Evolutionary conservation across 2,329 filamentous ascomycete genomes (phyloP).

Genomic region (Sporothrix brunneoviolacea): DNA sequence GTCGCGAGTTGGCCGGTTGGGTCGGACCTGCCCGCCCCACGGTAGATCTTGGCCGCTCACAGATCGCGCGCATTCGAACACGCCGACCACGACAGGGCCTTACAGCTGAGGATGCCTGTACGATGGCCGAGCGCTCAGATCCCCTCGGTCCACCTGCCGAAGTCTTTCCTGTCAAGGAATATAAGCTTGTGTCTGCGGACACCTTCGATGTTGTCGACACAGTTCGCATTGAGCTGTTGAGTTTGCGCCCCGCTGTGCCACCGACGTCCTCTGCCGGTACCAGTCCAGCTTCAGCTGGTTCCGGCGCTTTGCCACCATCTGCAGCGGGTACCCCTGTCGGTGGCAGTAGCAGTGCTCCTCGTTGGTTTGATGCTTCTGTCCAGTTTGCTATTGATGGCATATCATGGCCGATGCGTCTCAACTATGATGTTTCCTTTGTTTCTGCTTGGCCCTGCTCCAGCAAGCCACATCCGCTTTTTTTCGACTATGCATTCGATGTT

Average conservation of each 20-base stretch:
- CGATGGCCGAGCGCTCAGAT: slow-evolving; percentile 61
- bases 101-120: slow-evolving; percentile 52
- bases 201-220: slow-evolving; percentile 59
- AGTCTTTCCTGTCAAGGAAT: slow-evolving; percentile 60
- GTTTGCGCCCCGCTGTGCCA: slow-evolving; percentile 36
- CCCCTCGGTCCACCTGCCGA: slow-evolving; percentile 59
- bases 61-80: slow-evolving; percentile 63
- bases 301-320: slow-evolving; percentile 3
- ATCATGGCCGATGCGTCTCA: slow-evolving; percentile 57
- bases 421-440: slow-evolving; percentile 60
- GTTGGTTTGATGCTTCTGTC: slow-evolving; percentile 52
- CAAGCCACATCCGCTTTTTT: slow-evolving; percentile 64
- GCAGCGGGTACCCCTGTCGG: slow-evolving; percentile 3
- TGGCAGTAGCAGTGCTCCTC: slow-evolving; percentile 26
- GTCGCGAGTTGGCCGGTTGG: slow-evolving; percentile 65
- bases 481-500: slow-evolving; percentile 57
- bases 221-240: slow-evolving; percentile 63
- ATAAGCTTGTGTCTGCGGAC: slow-evolving; percentile 53
- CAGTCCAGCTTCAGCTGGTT: slow-evolving; percentile 4
- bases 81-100: slow-evolving; percentile 50
- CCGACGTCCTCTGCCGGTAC: slow-evolving; percentile 5
- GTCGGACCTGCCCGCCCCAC: slow-evolving; percentile 65
- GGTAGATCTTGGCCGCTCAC: slow-evolving; percentile 57
- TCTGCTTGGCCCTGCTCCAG: slow-evolving; percentile 57
- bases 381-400: slow-evolving; percentile 57